A percentile compares a stretch with the other conserved stretches of the same genome.
phyloP scores from a whole-genome alignment of 2,329 filamentous ascomycete species.

The Epicoccum sorghinum region DNA sequence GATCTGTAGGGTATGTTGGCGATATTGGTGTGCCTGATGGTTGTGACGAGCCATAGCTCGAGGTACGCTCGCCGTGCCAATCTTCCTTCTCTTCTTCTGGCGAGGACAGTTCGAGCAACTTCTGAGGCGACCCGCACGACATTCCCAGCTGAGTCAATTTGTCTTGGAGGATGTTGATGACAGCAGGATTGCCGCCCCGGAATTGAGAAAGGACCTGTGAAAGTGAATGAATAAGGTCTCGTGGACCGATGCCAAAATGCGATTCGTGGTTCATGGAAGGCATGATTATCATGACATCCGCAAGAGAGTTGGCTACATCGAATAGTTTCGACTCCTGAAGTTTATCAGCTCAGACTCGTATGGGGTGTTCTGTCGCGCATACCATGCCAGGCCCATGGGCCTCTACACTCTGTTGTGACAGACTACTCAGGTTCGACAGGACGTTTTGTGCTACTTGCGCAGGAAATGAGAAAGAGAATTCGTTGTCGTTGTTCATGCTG shows the following conservation, averaged over 20 bases:
- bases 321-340: constrained; percentile 44
- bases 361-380: background rate
- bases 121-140: constrained; percentile 36
- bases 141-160: constrained; percentile 39
- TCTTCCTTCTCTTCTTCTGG: constrained; percentile 40
- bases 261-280: constrained; percentile 41
- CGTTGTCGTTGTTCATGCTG: constrained; percentile 36
- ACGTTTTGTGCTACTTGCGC: constrained; percentile 44
- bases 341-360: background rate
- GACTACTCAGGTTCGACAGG: constrained; percentile 35
- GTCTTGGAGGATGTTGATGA: constrained; percentile 42
- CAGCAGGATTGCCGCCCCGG: constrained; percentile 43
- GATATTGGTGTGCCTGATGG: constrained; percentile 1
- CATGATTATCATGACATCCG: constrained; percentile 47
- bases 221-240: constrained; percentile 43
- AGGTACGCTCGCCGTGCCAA: constrained; percentile 26
- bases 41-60: constrained; percentile 18
- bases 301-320: constrained; percentile 44
- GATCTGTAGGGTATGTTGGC: background rate
- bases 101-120: constrained; percentile 39
- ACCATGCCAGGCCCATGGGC: constrained; percentile 47
- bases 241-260: constrained; percentile 38
- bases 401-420: constrained; percentile 42
- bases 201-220: constrained; percentile 38
- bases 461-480: constrained; percentile 45